These are phyloP conservation scores for Emergomyces pasteurianus DNA, from an alignment of 2,329 filamentous ascomycete species.

Conservation along the genomic window DNA sequence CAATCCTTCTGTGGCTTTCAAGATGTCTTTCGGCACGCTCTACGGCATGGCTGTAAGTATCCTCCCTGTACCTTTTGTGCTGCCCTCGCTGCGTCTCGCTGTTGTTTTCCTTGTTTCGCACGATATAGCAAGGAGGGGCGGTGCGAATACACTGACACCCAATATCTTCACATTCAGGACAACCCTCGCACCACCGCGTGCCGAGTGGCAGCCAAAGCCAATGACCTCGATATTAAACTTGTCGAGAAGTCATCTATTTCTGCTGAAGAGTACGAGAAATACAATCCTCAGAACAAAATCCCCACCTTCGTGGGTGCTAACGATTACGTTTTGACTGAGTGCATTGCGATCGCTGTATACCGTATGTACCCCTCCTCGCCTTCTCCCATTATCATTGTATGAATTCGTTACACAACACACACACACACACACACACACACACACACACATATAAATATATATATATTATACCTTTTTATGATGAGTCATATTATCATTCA, in stretches of 20 bases:
- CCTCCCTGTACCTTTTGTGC: not conserved
- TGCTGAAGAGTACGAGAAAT: constrained; percentile 65
- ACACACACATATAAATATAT: not conserved
- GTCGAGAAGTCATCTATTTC: constrained; percentile 56
- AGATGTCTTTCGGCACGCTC: constrained; percentile 95
- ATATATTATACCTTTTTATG: constrained; percentile 39
- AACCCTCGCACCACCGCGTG: constrained; percentile 85
- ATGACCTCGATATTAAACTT: constrained; percentile 82
- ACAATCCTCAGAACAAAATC: constrained; percentile 81
- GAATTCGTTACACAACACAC: not conserved
- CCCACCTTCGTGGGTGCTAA: constrained; percentile 88
- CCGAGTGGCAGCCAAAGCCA: constrained; percentile 92
- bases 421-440: not conserved
- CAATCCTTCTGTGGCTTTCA: constrained; percentile 27
- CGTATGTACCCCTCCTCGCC: constrained; percentile 50
- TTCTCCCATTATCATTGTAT: constrained; percentile 10
- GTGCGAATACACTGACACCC: constrained; percentile 16
- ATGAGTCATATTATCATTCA: constrained; percentile 58
- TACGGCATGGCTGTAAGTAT: constrained; percentile 68
- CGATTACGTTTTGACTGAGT: constrained; percentile 79
- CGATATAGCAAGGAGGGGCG: not conserved
- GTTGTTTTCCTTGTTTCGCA: not conserved
- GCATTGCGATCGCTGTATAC: constrained; percentile 93
- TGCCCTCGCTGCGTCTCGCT: not conserved
- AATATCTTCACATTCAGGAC: constrained; percentile 42